A percentile compares a stretch with the other conserved stretches of the same genome.
phyloP scores from a whole-genome alignment of 1,139 yeast genomes.

The Nakaseomyces kungkrabaensis region DNA sequence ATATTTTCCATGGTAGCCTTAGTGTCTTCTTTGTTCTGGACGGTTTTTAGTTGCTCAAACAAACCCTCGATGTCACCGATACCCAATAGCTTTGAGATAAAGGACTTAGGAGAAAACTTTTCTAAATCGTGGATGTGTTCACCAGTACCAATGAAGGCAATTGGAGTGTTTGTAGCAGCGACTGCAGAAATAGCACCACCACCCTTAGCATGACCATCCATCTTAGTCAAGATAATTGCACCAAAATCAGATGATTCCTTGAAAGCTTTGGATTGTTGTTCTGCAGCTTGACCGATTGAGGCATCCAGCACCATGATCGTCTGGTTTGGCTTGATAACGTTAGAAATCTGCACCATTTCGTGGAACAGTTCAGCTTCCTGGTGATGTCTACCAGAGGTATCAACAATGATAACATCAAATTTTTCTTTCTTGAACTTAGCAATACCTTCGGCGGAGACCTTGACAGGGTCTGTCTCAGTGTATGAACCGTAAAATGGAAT shows the following conservation, averaged over 20 bases:
- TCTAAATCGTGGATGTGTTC: constrained; percentile 93
- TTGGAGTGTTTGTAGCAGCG: constrained; percentile 95
- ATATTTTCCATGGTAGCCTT: constrained; percentile 87
- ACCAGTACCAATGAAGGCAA: constrained; percentile 94
- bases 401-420: constrained; percentile 89
- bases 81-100: constrained; percentile 81
- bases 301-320: constrained; percentile 98
- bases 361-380: constrained; percentile 87
- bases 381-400: constrained; percentile 96
- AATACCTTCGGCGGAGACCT: constrained; percentile 86
- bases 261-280: constrained; percentile 86
- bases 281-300: constrained; percentile 97
- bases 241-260: constrained; percentile 91
- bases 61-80: constrained; percentile 93
- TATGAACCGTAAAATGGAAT: constrained; percentile 94
- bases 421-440: constrained; percentile 82
- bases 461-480: constrained; percentile 91
- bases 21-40: constrained; percentile 66
- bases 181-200: constrained; percentile 99
- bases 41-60: constrained; percentile 85
- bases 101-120: constrained; percentile 80
- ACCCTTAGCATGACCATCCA: constrained; percentile 99
- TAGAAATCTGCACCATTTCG: constrained; percentile 90
- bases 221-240: constrained; percentile 86
- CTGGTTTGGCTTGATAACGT: constrained; percentile 79